Conservation (phyloP, 176 grass and related monocot species). For the Guadua angustifolia region DNA sequence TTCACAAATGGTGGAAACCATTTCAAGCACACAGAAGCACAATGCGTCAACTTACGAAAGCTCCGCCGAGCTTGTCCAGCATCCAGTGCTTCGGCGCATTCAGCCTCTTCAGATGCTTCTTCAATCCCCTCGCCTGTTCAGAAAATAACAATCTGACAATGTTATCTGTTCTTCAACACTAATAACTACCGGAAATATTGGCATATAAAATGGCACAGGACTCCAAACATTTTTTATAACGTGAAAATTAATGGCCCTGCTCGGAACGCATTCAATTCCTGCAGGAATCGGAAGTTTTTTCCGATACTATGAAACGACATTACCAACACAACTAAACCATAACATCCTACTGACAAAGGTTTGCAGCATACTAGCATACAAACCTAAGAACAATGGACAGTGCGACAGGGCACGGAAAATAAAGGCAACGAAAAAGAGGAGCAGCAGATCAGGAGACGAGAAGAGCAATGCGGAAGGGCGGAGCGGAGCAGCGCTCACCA, state of each 20-base stretch:
- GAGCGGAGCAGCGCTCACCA: background rate
- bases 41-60: slow-evolving; percentile 56
- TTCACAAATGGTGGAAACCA: background rate
- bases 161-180: background rate
- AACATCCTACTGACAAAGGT: background rate
- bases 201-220: background rate
- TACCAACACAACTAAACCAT: background rate
- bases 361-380: too few species aligned
- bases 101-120: slow-evolving; percentile 78
- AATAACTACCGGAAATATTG: too few species aligned
- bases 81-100: slow-evolving; percentile 74
- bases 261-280: too few species aligned
- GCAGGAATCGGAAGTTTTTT: too few species aligned
- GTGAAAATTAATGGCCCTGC: background rate
- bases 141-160: background rate
- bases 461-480: background rate
- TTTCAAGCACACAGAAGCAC: background rate
- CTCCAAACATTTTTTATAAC: background rate
- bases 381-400: background rate
- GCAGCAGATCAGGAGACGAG: too few species aligned
- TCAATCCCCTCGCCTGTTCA: slow-evolving; percentile 58
- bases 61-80: slow-evolving; percentile 65
- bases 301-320: background rate
- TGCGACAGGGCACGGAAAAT: background rate
- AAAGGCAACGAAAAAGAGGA: background rate